Evolutionary conservation across 768 basidiomycete genomes (phyloP), one percentile per base, ranked within the genome.

Genomic region (Calvatia gigantea): DNA sequence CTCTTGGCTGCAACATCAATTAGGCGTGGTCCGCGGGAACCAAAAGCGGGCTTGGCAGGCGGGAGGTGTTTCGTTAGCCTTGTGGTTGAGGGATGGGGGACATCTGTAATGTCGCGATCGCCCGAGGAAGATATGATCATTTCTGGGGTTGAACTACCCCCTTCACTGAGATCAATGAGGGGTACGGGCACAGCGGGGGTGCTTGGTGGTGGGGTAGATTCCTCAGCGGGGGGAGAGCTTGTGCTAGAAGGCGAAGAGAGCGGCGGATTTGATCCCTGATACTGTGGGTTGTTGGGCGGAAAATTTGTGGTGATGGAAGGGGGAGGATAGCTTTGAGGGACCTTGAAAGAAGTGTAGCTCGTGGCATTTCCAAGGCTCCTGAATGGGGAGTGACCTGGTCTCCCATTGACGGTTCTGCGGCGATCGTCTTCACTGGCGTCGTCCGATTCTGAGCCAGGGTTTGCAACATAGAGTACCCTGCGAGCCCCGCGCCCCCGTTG

Each of bases 231-330:
- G 4, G 81, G 83, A 2, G 88, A 89, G 63, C 80, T 81, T 44
- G 83, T 78, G 62, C 78, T 84, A 51, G 85, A 87, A 17, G 89
- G 85, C 2, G 88, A 89, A 14, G 85, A 87, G 46, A 83, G 77
- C 37, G 83, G 74, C 50, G 81, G 85, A 64, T 82, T 79, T 53
- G 75, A 73, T 60, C 52, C 61, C 60, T 56, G 71, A 57, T 51
- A 68, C 61, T 60, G 67, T 59, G n/a, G 62, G 66, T 69, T 69
- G 48, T 56, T 44, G 28, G 50, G 41, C 55, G 59, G 60, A 65
- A 62, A 61, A 65, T 64, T 58, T 52, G 64, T 64, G 56, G 65
- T 66, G 57, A 58, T 59, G 59, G 58, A 64, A 64, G 57, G 68
- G 32, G 58, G 64, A 51, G 57, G 38, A 62, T 45, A 51, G 64